phyloP scores from a whole-genome alignment of 2,329 filamentous ascomycete genomes.

The Trichophyton mentagrophytes region DNA sequence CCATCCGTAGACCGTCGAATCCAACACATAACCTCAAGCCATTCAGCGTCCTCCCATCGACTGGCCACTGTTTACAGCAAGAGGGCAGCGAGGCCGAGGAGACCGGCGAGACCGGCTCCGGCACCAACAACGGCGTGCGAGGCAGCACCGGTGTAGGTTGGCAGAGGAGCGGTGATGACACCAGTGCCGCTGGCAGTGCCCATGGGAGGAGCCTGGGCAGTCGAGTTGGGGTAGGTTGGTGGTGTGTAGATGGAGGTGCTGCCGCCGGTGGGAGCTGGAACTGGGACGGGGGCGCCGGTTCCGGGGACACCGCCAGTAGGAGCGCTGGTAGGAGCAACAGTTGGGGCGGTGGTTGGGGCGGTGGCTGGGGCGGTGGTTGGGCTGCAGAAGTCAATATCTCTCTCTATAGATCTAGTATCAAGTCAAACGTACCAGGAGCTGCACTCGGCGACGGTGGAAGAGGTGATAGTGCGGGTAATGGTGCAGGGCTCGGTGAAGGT shows the following conservation, averaged over 20 bases:
- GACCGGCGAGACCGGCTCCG: conserved; percentile 40
- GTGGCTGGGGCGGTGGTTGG: conserved; percentile 6
- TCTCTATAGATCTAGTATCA: not conserved
- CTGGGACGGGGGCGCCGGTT: not conserved
- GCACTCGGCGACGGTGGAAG: conserved; percentile 41
- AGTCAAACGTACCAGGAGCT: conserved; percentile 27
- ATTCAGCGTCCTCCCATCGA: not conserved
- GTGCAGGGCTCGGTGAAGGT: conserved; percentile 62
- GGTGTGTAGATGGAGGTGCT: conserved; percentile 13
- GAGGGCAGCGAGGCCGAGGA: conserved; percentile 40
- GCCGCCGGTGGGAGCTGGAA: conserved; percentile 15
- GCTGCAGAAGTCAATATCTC: conserved; percentile 9
- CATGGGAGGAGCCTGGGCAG: conserved; percentile 13
- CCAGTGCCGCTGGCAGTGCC: conserved; percentile 15
- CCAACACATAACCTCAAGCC: not conserved
- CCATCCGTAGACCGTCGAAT: not conserved
- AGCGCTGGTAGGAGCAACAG: conserved; percentile 7
- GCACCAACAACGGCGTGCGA: conserved; percentile 34
- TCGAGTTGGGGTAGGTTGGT: conserved; percentile 16
- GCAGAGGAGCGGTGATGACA: conserved; percentile 18
- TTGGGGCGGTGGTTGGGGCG: conserved; percentile 7
- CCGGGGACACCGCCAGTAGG: not conserved
- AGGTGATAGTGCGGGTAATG: conserved; percentile 40
- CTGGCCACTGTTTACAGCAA: conserved; percentile 27
- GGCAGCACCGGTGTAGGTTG: conserved; percentile 40